Percentiles rank a stretch among this genome's conserved stretches.
Conservation (phyloP, 345 rosid species). For the Boechera divaricarpa region DNA sequence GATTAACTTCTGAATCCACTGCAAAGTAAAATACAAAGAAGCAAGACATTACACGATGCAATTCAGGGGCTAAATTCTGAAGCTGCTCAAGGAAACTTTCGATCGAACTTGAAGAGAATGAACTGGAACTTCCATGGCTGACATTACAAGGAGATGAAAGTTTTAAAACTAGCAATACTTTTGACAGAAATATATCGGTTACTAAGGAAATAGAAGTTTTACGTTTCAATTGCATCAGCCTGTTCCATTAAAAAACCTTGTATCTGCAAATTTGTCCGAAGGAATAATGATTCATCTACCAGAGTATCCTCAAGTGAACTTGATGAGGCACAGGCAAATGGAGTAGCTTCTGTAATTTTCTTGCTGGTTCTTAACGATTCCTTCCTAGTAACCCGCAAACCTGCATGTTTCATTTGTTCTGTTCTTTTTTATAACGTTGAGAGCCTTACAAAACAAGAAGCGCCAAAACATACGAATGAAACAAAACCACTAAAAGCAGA, state of each 20-base stretch:
- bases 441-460: constrained; percentile 31
- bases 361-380: constrained; percentile 52
- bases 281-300: constrained; percentile 57
- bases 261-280: constrained; percentile 80
- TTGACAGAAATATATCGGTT: not conserved
- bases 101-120: constrained; percentile 68
- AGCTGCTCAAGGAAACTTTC: constrained; percentile 74
- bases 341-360: constrained; percentile 53
- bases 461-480: constrained; percentile 10
- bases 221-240: constrained; percentile 91
- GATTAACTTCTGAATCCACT: constrained; percentile 18
- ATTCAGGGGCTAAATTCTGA: constrained; percentile 86
- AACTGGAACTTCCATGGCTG: constrained; percentile 80
- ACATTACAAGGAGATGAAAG: constrained; percentile 32
- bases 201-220: constrained; percentile 30
- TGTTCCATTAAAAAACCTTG: constrained; percentile 89
- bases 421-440: constrained; percentile 12
- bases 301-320: constrained; percentile 49
- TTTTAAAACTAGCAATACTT: constrained; percentile 7
- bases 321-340: constrained; percentile 47
- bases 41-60: constrained; percentile 71
- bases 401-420: constrained; percentile 56
- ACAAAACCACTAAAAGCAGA: not conserved
- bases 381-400: constrained; percentile 55
- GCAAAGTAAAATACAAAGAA: constrained; percentile 1